Base-by-base conservation (phyloP, 2,329 filamentous ascomycete species). In the Paraphoma sp. region DNA sequence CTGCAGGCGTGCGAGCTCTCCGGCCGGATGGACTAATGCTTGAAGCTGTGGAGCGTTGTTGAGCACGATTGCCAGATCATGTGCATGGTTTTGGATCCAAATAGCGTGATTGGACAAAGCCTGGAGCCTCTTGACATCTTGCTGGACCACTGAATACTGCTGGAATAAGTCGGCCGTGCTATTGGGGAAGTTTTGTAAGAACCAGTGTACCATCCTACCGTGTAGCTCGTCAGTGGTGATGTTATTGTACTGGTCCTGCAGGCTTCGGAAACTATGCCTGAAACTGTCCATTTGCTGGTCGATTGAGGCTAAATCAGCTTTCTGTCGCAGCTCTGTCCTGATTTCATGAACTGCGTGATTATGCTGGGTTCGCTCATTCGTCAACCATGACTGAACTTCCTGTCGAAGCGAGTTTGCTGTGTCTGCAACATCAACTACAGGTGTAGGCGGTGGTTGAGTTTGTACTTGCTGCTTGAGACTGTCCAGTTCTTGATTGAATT, bases 241-340 rank as follows among this genome's bases (percentile, higher is more conserved):
- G 14, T 72, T 73, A n/a, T 70, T 56, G 28, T 66, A 72, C 29
- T 67, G 67, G 16, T 51, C 31, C 23, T 69, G 57, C 2, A 73
- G 48, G 9, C 40, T 55, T 8, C 52, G 57, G 0, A 68, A 16
- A 10, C 59, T 50, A 29, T 45, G 18, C 16, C n/a, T 52, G 2
- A 67, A 43, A 2, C 10, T 17, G 28, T 63, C 58, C 3, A 56
- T 41, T 7, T 51, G 40, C 14, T 45, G 38, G 4, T 43, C 43
- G 2, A 48, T 48, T 6, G 8, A 23, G 6, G 29, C 10, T 7
- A 30, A 31, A 6, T 65, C 59, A 10, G 45, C 49, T 14, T 48
- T 48, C 16, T 18, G 16, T 12, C 16, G n/a, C 5, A 48, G n/a
- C 17, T 48, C 30, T 6, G 38, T 12, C 33, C 17, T 16, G n/a